These are phyloP conservation scores for Apiotrichum veenhuisii DNA, from an alignment of 1,284 basidiomycete genomes.

Conservation along the genomic window DNA sequence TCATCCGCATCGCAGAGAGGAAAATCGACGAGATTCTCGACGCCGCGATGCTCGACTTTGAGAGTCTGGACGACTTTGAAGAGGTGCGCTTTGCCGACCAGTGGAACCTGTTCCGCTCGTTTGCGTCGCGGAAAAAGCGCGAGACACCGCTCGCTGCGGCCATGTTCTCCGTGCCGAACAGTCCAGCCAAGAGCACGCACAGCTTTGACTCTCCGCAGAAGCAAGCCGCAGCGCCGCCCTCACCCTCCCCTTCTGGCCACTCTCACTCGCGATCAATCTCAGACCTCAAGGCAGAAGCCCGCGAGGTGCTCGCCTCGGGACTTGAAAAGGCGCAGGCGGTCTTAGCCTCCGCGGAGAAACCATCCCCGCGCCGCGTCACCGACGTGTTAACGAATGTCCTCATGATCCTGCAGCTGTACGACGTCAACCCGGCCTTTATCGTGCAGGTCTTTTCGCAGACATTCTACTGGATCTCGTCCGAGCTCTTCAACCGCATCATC, in stretches of 20 bases:
- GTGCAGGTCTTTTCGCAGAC: slow-evolving; percentile 93
- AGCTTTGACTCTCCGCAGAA: slow-evolving; percentile 4
- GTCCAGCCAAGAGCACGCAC: neutral
- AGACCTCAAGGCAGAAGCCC: slow-evolving; percentile 28
- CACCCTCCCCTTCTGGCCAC: slow-evolving; percentile 5
- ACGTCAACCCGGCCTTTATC: slow-evolving; percentile 84
- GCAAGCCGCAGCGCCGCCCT: slow-evolving; percentile 1
- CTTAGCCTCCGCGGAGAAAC: slow-evolving; percentile 13
- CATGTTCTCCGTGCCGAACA: slow-evolving; percentile 11
- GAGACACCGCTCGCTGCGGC: slow-evolving; percentile 32
- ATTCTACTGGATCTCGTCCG: slow-evolving; percentile 56
- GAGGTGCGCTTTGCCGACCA: slow-evolving; percentile 91
- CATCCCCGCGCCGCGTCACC: slow-evolving; percentile 63
- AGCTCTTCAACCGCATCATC: slow-evolving; percentile 90
- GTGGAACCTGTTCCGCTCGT: slow-evolving; percentile 79
- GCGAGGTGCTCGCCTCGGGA: slow-evolving; percentile 19
- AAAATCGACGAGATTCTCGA: slow-evolving; percentile 85
- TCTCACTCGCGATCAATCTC: slow-evolving; percentile 19
- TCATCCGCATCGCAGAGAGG: slow-evolving; percentile 87
- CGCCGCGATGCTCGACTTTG: slow-evolving; percentile 75
- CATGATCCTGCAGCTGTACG: slow-evolving; percentile 76
- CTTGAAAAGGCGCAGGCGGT: slow-evolving; percentile 20
- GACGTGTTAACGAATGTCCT: slow-evolving; percentile 84
- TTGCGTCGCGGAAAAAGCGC: slow-evolving; percentile 61
- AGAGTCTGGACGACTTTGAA: slow-evolving; percentile 71